Evolutionary conservation across 306 rosid species (phyloP).

Genomic region (Vachellia collinsii): DNA sequence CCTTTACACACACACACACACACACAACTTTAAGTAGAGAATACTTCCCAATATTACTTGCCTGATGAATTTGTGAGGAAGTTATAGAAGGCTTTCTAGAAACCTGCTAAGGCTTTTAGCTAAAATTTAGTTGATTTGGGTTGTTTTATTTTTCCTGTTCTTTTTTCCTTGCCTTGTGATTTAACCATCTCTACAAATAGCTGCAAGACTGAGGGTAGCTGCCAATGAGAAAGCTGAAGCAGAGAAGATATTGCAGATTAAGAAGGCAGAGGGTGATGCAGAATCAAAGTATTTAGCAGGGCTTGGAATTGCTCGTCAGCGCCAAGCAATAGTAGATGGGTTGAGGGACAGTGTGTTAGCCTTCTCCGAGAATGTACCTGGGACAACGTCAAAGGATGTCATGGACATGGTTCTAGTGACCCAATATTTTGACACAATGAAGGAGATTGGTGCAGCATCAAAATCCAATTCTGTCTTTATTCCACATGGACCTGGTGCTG

Average conservation of each 20-base stretch:
- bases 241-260: slow-evolving; percentile 83
- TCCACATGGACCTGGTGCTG: slow-evolving; percentile 99
- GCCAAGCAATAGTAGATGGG: slow-evolving; percentile 93
- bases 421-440: slow-evolving; percentile 94
- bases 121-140: neutral
- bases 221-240: slow-evolving; percentile 94
- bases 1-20: no score
- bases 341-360: slow-evolving; percentile 92
- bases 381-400: slow-evolving; percentile 87
- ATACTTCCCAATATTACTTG: slow-evolving; percentile 2
- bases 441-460: slow-evolving; percentile 89
- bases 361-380: slow-evolving; percentile 84
- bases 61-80: neutral
- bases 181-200: slow-evolving; percentile 38
- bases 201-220: slow-evolving; percentile 89
- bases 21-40: neutral
- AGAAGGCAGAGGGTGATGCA: slow-evolving; percentile 91
- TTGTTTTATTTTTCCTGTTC: neutral
- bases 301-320: slow-evolving; percentile 88
- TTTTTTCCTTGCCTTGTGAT: slow-evolving; percentile 28
- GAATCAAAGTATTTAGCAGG: slow-evolving; percentile 88
- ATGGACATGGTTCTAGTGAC: slow-evolving; percentile 99
- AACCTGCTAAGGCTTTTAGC: slow-evolving; percentile 1
- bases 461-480: slow-evolving; percentile 84
- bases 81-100: neutral